A percentile compares a stretch with the other conserved stretches of the same genome.
phyloP scores from a whole-genome alignment of 768 basidiomycete species.

The Lactifluus pinguis region DNA sequence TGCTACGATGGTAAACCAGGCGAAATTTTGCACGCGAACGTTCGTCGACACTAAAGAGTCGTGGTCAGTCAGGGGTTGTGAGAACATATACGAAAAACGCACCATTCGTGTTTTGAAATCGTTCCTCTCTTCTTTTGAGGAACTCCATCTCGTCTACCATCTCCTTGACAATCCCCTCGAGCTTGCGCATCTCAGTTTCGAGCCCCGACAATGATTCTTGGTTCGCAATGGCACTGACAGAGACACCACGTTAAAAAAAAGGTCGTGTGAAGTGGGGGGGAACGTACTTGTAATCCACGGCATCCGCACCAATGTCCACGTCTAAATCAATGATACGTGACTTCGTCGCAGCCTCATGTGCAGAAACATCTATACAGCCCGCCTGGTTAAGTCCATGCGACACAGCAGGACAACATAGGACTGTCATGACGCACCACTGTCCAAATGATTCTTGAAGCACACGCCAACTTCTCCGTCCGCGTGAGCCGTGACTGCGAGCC shows the following conservation, averaged over 20 bases:
- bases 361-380: slow-evolving; percentile 5
- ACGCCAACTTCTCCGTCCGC: slow-evolving; percentile 92
- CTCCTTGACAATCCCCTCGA: slow-evolving; percentile 92
- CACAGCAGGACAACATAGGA: background rate
- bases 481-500: slow-evolving; percentile 91
- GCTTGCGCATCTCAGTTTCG: slow-evolving; percentile 97
- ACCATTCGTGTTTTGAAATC: slow-evolving; percentile 87
- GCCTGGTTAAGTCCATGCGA: background rate
- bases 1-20: slow-evolving; percentile 76
- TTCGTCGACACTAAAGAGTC: slow-evolving; percentile 74
- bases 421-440: slow-evolving; percentile 47
- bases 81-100: slow-evolving; percentile 25
- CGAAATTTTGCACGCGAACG: slow-evolving; percentile 83
- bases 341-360: slow-evolving; percentile 40
- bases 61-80: background rate
- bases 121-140: slow-evolving; percentile 83
- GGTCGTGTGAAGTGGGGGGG: background rate
- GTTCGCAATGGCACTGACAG: slow-evolving; percentile 86
- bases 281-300: slow-evolving; percentile 95
- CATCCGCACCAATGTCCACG: slow-evolving; percentile 96
- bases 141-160: slow-evolving; percentile 90
- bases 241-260: slow-evolving; percentile 4
- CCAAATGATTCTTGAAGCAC: slow-evolving; percentile 80
- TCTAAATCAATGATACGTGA: slow-evolving; percentile 81
- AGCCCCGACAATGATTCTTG: slow-evolving; percentile 93